phyloP scores from a whole-genome alignment of 495 filamentous ascomycete genomes.

The Neurospora sublineolata region DNA sequence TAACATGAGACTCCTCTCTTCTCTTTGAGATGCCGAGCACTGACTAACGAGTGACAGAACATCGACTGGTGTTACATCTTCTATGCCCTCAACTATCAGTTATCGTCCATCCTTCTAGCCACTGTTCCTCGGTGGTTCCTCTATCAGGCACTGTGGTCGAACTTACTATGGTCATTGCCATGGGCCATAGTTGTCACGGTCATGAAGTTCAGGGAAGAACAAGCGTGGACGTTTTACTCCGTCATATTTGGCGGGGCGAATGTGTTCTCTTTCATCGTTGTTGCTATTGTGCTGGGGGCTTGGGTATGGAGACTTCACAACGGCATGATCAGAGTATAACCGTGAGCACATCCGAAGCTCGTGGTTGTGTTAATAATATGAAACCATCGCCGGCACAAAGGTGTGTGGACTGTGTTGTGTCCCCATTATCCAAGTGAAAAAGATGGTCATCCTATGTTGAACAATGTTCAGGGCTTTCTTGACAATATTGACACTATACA shows the following conservation, averaged over 20 bases:
- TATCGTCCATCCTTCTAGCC: conserved; percentile 53
- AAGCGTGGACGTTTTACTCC: conserved; percentile 58
- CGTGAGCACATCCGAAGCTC: neutral
- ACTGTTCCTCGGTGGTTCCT: conserved; percentile 58
- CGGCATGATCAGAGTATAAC: neutral
- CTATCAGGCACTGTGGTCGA: conserved; percentile 51
- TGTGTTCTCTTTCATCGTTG: conserved; percentile 52
- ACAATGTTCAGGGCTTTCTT: neutral
- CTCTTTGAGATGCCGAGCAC: neutral
- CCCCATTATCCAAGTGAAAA: neutral
- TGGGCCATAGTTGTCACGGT: conserved; percentile 56
- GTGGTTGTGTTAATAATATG: neutral
- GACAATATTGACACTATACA: neutral
- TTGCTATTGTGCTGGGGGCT: conserved; percentile 34
- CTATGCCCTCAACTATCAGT: conserved; percentile 53
- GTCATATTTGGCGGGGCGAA: conserved; percentile 60
- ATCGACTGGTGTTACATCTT: conserved; percentile 71
- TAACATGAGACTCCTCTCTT: neutral
- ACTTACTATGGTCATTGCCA: conserved; percentile 56
- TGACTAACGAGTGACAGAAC: conserved; percentile 18
- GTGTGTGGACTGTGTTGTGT: neutral
- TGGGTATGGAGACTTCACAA: conserved; percentile 40
- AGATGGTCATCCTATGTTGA: neutral
- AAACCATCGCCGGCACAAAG: neutral
- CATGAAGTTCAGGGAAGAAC: conserved; percentile 31